phyloP scores from a whole-genome alignment of 2,329 filamentous ascomycete species.

The Aspergillus ustus region DNA sequence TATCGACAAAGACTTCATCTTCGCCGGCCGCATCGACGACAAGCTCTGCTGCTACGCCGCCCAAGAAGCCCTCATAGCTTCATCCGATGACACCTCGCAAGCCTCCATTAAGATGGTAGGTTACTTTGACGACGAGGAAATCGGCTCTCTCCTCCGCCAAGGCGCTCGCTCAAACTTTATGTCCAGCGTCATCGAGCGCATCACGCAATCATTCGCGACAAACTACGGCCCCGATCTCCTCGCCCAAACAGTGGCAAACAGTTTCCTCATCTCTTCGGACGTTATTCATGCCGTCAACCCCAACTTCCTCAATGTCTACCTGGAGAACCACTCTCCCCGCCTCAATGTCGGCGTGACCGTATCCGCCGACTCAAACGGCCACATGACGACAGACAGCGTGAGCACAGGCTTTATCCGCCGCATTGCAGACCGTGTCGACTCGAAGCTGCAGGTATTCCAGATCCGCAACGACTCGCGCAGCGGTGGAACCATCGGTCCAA shows the following conservation, averaged over 20 bases:
- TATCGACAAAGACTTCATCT: slow-evolving; percentile 90
- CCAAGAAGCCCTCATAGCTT: slow-evolving; percentile 77
- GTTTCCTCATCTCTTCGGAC: slow-evolving; percentile 89
- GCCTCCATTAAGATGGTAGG: slow-evolving; percentile 84
- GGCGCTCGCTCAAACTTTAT: slow-evolving; percentile 90
- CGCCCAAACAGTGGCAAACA: slow-evolving; percentile 84
- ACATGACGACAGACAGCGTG: slow-evolving; percentile 93
- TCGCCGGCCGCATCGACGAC: slow-evolving; percentile 92
- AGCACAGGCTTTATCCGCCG: slow-evolving; percentile 80
- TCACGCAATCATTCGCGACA: slow-evolving; percentile 66
- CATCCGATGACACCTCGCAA: slow-evolving; percentile 55
- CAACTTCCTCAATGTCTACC: slow-evolving; percentile 84
- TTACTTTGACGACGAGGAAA: slow-evolving; percentile 98
- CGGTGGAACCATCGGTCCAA: slow-evolving; percentile 94
- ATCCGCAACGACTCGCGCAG: slow-evolving; percentile 89
- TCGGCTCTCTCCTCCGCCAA: slow-evolving; percentile 87
- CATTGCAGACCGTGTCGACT: slow-evolving; percentile 74
- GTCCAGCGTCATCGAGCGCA: slow-evolving; percentile 77
- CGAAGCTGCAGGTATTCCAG: slow-evolving; percentile 83
- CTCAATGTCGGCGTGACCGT: slow-evolving; percentile 87
- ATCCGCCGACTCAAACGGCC: slow-evolving; percentile 82
- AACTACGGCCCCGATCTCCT: slow-evolving; percentile 61
- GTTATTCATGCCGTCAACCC: slow-evolving; percentile 94
- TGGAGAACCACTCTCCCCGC: slow-evolving; percentile 81
- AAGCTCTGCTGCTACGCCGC: slow-evolving; percentile 96